A percentile compares a stretch with the other conserved stretches of the same genome.
These are phyloP conservation scores for Escallonia herrerae DNA, from an alignment of 129 eudicot genomes.

Conservation along the genomic window DNA sequence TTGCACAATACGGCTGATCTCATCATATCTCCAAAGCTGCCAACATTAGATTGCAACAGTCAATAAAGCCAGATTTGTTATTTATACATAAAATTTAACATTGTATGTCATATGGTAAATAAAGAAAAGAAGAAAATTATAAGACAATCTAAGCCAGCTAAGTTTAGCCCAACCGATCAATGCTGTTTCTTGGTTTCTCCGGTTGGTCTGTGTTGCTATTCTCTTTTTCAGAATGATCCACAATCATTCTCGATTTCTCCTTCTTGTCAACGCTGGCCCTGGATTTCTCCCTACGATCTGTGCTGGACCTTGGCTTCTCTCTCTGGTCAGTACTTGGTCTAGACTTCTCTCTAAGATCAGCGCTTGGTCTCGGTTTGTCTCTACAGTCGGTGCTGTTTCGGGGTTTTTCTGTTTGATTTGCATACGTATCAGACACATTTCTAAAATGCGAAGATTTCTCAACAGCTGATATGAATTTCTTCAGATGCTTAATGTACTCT, in stretches of 20 bases:
- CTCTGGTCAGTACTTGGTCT: conserved; percentile 70
- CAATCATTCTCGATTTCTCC: conserved; percentile 86
- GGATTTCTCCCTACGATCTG: conserved; percentile 36
- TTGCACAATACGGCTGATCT: conserved; percentile 87
- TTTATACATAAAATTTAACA: not conserved
- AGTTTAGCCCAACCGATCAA: conserved; percentile 82
- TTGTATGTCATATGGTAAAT: not conserved
- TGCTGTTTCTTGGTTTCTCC: conserved; percentile 68
- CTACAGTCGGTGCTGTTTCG: conserved; percentile 50
- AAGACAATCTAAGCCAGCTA: conserved; percentile 1
- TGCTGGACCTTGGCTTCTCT: conserved; percentile 76
- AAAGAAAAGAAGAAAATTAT: not conserved
- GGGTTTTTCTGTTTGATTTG: conserved; percentile 38
- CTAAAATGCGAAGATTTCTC: conserved; percentile 65
- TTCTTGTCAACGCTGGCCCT: conserved; percentile 63
- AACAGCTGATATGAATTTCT: conserved; percentile 65
- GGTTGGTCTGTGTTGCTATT: conserved; percentile 54
- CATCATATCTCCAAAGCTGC: conserved; percentile 97
- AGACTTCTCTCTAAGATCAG: conserved; percentile 53
- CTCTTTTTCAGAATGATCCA: conserved; percentile 55
- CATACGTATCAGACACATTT: conserved; percentile 46
- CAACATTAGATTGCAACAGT: conserved; percentile 25
- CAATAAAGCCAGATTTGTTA: conserved; percentile 10
- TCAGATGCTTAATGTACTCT: conserved; percentile 72
- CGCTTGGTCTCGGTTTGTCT: conserved; percentile 70